Conservation (phyloP, 1,139 yeast species). For the Lodderomyces pseudojiufengensis region DNA sequence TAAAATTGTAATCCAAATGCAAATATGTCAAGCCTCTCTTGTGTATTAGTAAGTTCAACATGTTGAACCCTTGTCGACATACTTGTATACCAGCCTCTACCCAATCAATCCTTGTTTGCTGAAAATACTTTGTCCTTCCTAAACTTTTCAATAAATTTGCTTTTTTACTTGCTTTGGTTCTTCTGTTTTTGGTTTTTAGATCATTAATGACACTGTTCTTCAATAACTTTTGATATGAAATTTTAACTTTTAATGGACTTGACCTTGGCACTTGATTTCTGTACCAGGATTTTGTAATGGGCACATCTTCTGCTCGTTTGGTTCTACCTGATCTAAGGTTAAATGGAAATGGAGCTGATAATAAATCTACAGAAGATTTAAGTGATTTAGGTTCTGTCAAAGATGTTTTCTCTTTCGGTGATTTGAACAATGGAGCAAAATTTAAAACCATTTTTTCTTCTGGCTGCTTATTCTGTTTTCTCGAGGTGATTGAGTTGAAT, state of each 20-base stretch:
- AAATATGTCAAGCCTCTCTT: slow-evolving; percentile 87
- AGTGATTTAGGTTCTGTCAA: slow-evolving; percentile 38
- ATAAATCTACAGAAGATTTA: slow-evolving; percentile 58
- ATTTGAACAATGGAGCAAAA: slow-evolving; percentile 40
- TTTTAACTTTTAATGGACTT: slow-evolving; percentile 70
- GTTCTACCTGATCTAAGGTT: slow-evolving; percentile 67
- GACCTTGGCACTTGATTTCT: slow-evolving; percentile 59
- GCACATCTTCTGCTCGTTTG: slow-evolving; percentile 86
- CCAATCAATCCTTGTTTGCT: slow-evolving; percentile 93
- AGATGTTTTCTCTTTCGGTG: slow-evolving; percentile 3
- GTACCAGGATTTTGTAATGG: slow-evolving; percentile 81
- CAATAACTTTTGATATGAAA: slow-evolving; percentile 83
- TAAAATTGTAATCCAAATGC: slow-evolving; percentile 93
- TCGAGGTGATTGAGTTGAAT: slow-evolving; percentile 54
- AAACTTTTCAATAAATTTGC: slow-evolving; percentile 63
- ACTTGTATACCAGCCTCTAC: slow-evolving; percentile 96
- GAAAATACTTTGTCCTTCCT: slow-evolving; percentile 80
- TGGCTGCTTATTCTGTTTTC: slow-evolving; percentile 9
- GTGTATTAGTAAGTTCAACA: slow-evolving; percentile 87
- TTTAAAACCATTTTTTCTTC: slow-evolving; percentile 34
- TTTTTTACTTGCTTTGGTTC: slow-evolving; percentile 36
- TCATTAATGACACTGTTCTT: slow-evolving; percentile 74
- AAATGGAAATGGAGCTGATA: slow-evolving; percentile 85
- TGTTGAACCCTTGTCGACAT: slow-evolving; percentile 89
- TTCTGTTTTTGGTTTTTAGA: slow-evolving; percentile 46